Evolutionary conservation across 768 basidiomycete species (phyloP).

Genomic region (Mycena haematopus): DNA sequence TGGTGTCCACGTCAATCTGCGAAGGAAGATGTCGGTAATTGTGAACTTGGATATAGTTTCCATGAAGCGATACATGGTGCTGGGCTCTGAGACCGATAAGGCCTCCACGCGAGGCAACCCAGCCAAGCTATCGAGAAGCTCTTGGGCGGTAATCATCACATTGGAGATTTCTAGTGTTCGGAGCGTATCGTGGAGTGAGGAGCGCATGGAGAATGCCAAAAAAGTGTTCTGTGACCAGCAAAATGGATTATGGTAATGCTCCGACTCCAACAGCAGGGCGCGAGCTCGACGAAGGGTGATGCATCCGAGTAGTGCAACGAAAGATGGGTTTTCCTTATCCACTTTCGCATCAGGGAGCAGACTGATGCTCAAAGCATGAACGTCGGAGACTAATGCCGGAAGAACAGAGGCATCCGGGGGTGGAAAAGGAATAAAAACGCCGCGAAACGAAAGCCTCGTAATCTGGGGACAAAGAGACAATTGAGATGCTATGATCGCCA

Average conservation of each 20-base stretch:
- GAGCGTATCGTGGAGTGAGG: slow-evolving; percentile 3
- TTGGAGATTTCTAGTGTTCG: neutral
- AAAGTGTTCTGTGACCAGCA: neutral
- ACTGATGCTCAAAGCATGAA: neutral
- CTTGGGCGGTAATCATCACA: neutral
- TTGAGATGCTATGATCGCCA: neutral
- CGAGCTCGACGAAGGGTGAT: slow-evolving; percentile 1
- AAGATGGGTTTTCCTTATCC: neutral
- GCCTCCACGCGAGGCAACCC: neutral
- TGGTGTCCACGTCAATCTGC: slow-evolving; percentile 1
- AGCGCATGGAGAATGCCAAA: neutral
- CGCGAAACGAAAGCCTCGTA: neutral
- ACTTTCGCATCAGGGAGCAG: neutral
- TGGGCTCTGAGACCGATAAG: neutral
- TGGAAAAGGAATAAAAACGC: neutral
- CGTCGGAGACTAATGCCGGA: neutral
- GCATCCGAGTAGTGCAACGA: neutral
- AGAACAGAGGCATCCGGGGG: neutral
- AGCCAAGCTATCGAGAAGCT: neutral
- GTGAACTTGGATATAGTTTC: neutral
- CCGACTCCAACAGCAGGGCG: neutral
- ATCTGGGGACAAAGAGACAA: neutral
- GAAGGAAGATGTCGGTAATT: neutral
- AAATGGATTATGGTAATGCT: neutral
- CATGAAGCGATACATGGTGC: neutral